Percentiles rank a stretch among this genome's conserved stretches.
phyloP scores from a whole-genome alignment of 257 asterid species.

The Solanum sparsipilum region DNA sequence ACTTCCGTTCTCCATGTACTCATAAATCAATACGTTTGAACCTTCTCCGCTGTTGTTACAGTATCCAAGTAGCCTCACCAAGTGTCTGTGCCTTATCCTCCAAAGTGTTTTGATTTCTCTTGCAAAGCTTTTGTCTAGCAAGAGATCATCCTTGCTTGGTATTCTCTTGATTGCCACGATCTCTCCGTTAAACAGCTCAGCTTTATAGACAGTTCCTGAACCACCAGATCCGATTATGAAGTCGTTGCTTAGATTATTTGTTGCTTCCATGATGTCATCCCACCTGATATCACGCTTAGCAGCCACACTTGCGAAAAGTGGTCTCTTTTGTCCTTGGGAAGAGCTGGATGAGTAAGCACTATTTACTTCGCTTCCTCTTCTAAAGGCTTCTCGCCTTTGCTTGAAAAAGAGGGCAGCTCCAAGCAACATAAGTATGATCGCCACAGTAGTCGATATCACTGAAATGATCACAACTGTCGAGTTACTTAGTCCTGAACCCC shows the following conservation, averaged over 20 bases:
- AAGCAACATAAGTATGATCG: slow-evolving; percentile 34
- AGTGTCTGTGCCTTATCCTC: slow-evolving; percentile 77
- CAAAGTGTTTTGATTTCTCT: slow-evolving; percentile 88
- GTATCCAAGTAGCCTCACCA: slow-evolving; percentile 72
- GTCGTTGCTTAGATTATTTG: slow-evolving; percentile 75
- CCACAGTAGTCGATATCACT: slow-evolving; percentile 38
- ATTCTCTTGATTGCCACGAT: slow-evolving; percentile 80
- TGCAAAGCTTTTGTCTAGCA: slow-evolving; percentile 73
- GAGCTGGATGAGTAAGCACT: slow-evolving; percentile 53
- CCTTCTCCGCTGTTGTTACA: slow-evolving; percentile 55
- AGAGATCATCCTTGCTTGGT: slow-evolving; percentile 43
- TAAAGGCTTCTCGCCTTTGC: slow-evolving; percentile 42
- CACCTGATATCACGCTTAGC: slow-evolving; percentile 53
- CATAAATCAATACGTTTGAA: slow-evolving; percentile 68
- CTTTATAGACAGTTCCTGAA: slow-evolving; percentile 70
- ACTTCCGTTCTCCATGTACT: slow-evolving; percentile 93
- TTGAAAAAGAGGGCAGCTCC: slow-evolving; percentile 61
- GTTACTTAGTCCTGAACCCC: slow-evolving; percentile 21
- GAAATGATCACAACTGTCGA: slow-evolving; percentile 55
- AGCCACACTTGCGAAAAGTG: slow-evolving; percentile 35
- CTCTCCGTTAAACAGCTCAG: slow-evolving; percentile 60
- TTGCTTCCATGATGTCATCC: slow-evolving; percentile 86
- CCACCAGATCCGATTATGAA: slow-evolving; percentile 81
- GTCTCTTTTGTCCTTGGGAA: slow-evolving; percentile 61
- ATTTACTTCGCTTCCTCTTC: slow-evolving; percentile 27